Base-by-base conservation (phyloP, 2,329 filamentous ascomycete species). In the Fusarium lateritium region DNA sequence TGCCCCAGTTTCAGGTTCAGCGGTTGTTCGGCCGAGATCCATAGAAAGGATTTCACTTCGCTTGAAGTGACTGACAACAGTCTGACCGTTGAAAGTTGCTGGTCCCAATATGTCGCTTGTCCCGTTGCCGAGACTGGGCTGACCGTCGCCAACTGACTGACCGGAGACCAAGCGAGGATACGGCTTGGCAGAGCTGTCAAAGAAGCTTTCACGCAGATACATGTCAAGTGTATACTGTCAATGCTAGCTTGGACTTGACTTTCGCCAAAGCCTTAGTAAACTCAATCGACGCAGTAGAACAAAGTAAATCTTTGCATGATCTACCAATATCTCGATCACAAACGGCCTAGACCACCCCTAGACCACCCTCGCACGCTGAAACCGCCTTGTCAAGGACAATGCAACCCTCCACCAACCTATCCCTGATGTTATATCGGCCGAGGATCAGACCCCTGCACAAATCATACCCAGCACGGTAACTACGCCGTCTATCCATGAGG, bases 1-100 rank as follows among this genome's bases (percentile, higher is more conserved):
- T 49, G 40, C 44, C 56, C 47, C 39, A 24, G 71, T 73, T 73
- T 73, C 71, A 73, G 71, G 71, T 73, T 45, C 67, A 62, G 66
- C 71, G 54, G 57, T 36, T 56, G 62, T 45, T 46, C 24, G 47
- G 44, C 50, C 46, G 60, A 69, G 59, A 70, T 54, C 33, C 46
- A 52, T 38, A 17, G n/a, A 33, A 42, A 22, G 38, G 47, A 15
- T 42, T 33, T 52, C 39, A 40, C 45, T 52, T 65, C 61, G 62
- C 62, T 66, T 60, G 39, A 28, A 43, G 45, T 50, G 52, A 19
- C 45, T 15, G 28, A 13, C 28, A 31, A 24, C 24, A 24, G 24
- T 24, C 24, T 24, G 3, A 24, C 24, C 24, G 24, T 7, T 24
- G 24, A 7, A 7, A 24, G 24, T 19, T 47, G 19, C 13, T 34